These are phyloP conservation scores for Boletus eberwhitei DNA, from an alignment of 768 basidiomycete species.

Conservation along the genomic window DNA sequence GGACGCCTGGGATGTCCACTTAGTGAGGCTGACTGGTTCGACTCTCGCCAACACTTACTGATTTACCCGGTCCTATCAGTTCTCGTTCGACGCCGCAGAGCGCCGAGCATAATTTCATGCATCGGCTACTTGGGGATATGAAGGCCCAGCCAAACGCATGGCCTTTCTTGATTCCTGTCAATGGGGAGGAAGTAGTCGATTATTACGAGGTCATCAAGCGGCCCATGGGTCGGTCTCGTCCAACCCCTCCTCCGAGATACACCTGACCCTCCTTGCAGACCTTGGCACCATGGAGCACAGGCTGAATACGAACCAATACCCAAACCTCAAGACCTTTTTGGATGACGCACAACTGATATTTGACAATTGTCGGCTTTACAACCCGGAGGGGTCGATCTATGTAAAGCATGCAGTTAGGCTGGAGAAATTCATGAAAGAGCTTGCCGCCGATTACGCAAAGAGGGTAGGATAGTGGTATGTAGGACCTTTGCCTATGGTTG, in stretches of 20 bases:
- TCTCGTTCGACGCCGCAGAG: slow-evolving; percentile 46
- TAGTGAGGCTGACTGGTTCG: slow-evolving; percentile 44
- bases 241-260: neutral
- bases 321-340: slow-evolving; percentile 66
- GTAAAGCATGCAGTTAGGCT: slow-evolving; percentile 81
- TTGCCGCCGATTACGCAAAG: slow-evolving; percentile 34
- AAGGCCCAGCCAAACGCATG: slow-evolving; percentile 77
- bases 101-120: slow-evolving; percentile 65
- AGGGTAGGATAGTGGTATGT: slow-evolving; percentile 11
- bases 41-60: neutral
- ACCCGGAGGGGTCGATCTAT: slow-evolving; percentile 76
- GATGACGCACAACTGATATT: slow-evolving; percentile 83
- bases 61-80: slow-evolving; percentile 10
- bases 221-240: slow-evolving; percentile 78
- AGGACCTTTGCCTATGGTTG: neutral
- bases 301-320: slow-evolving; percentile 84
- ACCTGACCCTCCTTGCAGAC: slow-evolving; percentile 44
- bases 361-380: slow-evolving; percentile 87
- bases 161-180: slow-evolving; percentile 85
- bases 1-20: slow-evolving; percentile 80
- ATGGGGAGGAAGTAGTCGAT: slow-evolving; percentile 73
- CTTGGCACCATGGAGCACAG: slow-evolving; percentile 86
- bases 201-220: slow-evolving; percentile 86
- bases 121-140: slow-evolving; percentile 74
- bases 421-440: slow-evolving; percentile 71